Base-by-base conservation (phyloP, 2,329 filamentous ascomycete genomes). In the Colletotrichum cordylinicola region DNA sequence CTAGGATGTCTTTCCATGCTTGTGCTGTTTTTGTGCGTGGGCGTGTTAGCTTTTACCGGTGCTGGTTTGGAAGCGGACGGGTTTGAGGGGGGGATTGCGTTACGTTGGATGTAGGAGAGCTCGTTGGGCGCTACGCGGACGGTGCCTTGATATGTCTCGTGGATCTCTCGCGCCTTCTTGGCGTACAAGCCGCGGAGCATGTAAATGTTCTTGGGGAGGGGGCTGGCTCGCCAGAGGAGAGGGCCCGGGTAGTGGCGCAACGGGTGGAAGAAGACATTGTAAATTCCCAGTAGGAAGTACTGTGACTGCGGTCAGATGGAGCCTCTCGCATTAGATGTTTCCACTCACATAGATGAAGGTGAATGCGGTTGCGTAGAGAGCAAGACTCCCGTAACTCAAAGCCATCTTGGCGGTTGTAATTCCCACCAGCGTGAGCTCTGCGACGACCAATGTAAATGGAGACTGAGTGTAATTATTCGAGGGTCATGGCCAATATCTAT, bases 121-220 rank as follows among this genome's bases (percentile, higher is more conserved):
- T 84, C 80, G 52, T 84, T 82, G 1, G 87, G 87, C 1, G 80
- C 82, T 7, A 86, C 79, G 4, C 87, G 84, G 16, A 89, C 82
- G 1, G 88, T 81, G 31, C 79, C 77, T 4, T 79, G 79, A 56
- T 82, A 83, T 2, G 56, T 27, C 7, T 79, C 67, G 35, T 82
- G 81, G 27, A 78, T 72, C 16, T 71, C 27, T 3, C 56, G 67
- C 4, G 72, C 74, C 24, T 72, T 70, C 48, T n/a, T 21, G 24
- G 74, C 69, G 56, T 70, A 73, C 3, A 8, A 65, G 33, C 76
- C 74, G 15, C 58, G 39, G 7, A 71, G 43, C 15, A 76, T 43
- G 56, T 60, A 21, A 8, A 77, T 21, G 61, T 61, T 68, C 29
- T 66, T 72, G 2, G 77, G 75, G 27, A 78, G 21, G 13, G 68